Conservation (phyloP, 31 red algal species). For the Porphyra umbilicalis region DNA sequence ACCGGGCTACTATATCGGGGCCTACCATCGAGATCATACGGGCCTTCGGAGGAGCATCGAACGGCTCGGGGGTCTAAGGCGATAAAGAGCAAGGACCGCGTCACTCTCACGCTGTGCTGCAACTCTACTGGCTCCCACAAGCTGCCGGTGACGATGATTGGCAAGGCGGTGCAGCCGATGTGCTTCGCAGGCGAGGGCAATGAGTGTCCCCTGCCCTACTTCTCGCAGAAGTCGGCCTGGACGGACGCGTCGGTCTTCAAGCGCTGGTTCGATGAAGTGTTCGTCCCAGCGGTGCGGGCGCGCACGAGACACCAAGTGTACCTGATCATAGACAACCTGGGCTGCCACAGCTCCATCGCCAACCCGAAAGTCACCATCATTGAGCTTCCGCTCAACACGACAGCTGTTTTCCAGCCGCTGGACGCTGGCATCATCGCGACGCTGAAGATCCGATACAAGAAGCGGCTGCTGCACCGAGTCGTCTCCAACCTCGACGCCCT, state of each 20-base stretch:
- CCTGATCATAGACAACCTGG: no score
- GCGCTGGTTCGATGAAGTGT: neutral
- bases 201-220: neutral
- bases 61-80: neutral
- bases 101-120: constrained; percentile 3
- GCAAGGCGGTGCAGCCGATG: neutral
- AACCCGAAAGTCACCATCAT: no score
- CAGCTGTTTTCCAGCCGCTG: no score
- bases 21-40: neutral
- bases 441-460: no score
- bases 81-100: constrained; percentile 13
- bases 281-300: neutral
- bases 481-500: no score
- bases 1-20: neutral
- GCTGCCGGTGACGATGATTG: neutral
- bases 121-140: constrained; percentile 8
- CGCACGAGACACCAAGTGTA: no score
- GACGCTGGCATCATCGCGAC: no score
- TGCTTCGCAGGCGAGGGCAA: neutral
- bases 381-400: no score
- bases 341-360: no score
- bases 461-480: no score
- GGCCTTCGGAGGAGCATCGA: neutral
- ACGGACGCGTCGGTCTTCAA: neutral
- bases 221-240: neutral